Conservation (phyloP, 1,139 yeast species). For the Meyerozyma carpophila region DNA sequence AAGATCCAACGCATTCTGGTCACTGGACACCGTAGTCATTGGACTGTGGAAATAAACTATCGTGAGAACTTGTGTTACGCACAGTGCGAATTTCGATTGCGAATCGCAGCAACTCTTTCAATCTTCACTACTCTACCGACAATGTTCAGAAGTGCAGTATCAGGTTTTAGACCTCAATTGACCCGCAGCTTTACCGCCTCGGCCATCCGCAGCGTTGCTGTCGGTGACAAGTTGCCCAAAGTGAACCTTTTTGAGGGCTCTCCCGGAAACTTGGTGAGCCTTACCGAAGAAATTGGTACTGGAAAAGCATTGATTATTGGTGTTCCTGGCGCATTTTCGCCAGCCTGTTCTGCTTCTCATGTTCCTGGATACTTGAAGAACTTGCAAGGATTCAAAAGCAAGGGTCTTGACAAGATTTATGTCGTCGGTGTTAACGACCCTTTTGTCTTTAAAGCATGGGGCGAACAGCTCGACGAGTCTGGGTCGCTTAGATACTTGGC, state of each 20-base stretch:
- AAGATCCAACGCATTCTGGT: conserved; percentile 44
- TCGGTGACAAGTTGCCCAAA: conserved; percentile 57
- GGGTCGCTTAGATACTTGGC: conserved; percentile 56
- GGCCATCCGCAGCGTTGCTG: conserved; percentile 30
- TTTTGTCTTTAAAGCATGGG: conserved; percentile 82
- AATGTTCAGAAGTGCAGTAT: background rate
- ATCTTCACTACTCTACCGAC: background rate
- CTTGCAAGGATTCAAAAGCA: conserved; percentile 47
- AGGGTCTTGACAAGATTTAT: conserved; percentile 58
- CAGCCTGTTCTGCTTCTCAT: conserved; percentile 75
- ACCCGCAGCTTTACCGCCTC: conserved; percentile 22
- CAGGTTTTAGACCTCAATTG: background rate
- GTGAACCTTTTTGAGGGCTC: conserved; percentile 54
- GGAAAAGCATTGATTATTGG: conserved; percentile 67
- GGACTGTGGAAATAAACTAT: no score
- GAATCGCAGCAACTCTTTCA: background rate
- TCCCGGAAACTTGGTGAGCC: conserved; percentile 61
- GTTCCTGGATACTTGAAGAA: conserved; percentile 70
- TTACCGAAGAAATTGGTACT: conserved; percentile 47
- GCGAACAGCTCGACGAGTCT: conserved; percentile 29
- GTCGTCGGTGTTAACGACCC: conserved; percentile 83
- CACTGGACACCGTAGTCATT: conserved; percentile 3
- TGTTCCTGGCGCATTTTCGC: conserved; percentile 89
- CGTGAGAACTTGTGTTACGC: no score
- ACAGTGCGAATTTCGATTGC: background rate